Evolutionary conservation across 2,329 filamentous ascomycete species (phyloP).

Genomic region (Fusarium proliferatum): DNA sequence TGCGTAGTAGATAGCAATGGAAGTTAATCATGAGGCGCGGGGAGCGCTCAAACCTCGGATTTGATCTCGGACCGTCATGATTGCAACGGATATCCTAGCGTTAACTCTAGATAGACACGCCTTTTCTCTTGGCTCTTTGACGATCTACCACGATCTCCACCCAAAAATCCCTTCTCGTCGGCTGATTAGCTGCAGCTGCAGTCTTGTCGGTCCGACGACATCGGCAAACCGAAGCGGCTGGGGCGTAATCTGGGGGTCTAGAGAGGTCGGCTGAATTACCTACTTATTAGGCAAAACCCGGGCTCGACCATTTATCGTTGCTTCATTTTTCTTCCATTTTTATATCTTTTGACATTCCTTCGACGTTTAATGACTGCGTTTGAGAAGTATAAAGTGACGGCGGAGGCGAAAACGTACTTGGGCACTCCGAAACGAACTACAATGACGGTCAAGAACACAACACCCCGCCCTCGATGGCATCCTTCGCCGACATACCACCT

Average conservation of each 20-base stretch:
- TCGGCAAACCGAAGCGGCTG: slow-evolving; percentile 1
- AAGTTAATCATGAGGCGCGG: neutral
- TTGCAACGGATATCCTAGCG: slow-evolving; percentile 1
- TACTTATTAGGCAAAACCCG: slow-evolving; percentile 38
- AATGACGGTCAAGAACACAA: slow-evolving; percentile 21
- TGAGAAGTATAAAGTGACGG: accelerated
- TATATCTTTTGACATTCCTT: neutral
- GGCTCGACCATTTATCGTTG: neutral
- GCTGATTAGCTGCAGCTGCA: slow-evolving; percentile 12
- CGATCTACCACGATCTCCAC: slow-evolving; percentile 19
- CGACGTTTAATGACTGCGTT: neutral
- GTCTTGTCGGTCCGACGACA: slow-evolving; percentile 31
- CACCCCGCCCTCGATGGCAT: slow-evolving; percentile 27
- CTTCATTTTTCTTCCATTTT: neutral
- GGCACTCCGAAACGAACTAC: neutral
- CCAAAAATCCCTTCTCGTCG: neutral
- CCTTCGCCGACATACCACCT: slow-evolving; percentile 37
- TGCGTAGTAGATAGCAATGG: neutral
- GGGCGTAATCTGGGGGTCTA: slow-evolving; percentile 19
- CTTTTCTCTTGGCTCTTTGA: neutral
- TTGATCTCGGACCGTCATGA: slow-evolving; percentile 4
- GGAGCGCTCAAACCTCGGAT: neutral
- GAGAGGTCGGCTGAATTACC: slow-evolving; percentile 26
- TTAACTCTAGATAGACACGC: neutral
- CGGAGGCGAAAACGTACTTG: neutral